phyloP scores from a whole-genome alignment of 306 rosid genomes.

The Ammopiptanthus mongolicus region DNA sequence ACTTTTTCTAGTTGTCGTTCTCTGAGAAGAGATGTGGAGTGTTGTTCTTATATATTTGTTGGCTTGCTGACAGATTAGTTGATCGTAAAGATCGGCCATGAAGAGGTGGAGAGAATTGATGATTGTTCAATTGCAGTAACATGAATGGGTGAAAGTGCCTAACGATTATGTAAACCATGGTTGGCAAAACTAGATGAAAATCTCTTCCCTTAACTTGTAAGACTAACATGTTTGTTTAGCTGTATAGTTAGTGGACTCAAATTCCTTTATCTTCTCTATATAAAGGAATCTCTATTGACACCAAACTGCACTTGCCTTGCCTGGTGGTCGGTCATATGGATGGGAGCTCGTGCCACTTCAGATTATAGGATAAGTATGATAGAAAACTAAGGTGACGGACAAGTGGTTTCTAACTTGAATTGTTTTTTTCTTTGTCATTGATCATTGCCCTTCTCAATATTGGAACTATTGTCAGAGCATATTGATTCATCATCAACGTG shows the following conservation, averaged over 20 bases:
- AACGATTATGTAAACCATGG: not conserved
- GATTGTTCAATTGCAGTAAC: not conserved
- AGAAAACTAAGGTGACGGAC: constrained; percentile 12
- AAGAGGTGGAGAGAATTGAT: constrained; percentile 15
- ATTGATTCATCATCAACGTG: not conserved
- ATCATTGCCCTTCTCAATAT: constrained; percentile 19
- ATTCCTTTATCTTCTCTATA: constrained; percentile 6
- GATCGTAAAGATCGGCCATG: constrained; percentile 37
- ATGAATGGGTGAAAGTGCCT: not conserved
- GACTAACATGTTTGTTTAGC: constrained; percentile 5
- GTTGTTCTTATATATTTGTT: constrained; percentile 16
- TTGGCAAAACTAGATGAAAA: not conserved
- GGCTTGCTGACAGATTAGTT: constrained; percentile 37
- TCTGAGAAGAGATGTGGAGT: not conserved
- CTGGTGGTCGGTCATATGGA: not conserved
- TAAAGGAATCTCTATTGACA: constrained; percentile 26
- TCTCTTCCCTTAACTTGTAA: not conserved
- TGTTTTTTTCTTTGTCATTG: not conserved
- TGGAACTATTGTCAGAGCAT: not conserved
- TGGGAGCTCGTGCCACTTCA: constrained; percentile 1
- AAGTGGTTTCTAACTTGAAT: constrained; percentile 1
- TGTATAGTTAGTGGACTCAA: not conserved
- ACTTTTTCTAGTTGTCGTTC: not conserved
- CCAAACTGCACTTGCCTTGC: not conserved
- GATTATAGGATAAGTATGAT: not conserved